Conservation (phyloP, 192 early-diverging fungal species). For the Neocallimastix lanati region DNA sequence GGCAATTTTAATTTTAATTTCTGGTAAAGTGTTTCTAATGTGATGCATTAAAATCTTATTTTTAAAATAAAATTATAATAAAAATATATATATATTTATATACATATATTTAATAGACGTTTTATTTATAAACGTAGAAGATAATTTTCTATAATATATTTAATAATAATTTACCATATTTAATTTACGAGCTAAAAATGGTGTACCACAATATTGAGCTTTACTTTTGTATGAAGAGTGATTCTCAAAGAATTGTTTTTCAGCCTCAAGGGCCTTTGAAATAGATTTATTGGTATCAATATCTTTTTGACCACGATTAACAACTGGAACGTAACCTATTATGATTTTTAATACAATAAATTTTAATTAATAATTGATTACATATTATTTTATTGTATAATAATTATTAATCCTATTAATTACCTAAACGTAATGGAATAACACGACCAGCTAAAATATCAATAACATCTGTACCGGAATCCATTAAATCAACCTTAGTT, state of each 20-base stretch:
- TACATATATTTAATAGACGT: too few species aligned
- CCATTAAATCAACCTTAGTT: conserved; percentile 99
- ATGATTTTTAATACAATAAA: too few species aligned
- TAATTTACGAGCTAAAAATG: conserved; percentile 89
- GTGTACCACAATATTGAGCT: conserved; percentile 97
- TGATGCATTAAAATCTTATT: conserved; percentile 99
- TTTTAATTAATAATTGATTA: too few species aligned
- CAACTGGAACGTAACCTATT: conserved; percentile 91
- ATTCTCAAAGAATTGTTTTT: conserved; percentile 84
- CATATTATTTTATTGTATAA: too few species aligned
- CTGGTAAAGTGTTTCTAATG: conserved; percentile 91
- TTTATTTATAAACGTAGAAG: too few species aligned
- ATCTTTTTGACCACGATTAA: conserved; percentile 96
- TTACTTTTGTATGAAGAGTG: conserved; percentile 88
- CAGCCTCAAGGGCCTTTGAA: conserved; percentile 64
- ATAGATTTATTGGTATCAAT: conserved; percentile 91
- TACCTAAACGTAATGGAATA: conserved; percentile 85
- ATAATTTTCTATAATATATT: too few species aligned
- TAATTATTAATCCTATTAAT: too few species aligned
- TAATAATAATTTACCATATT: conserved; percentile 65
- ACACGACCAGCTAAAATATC: conserved; percentile 94
- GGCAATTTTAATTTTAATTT: conserved; percentile 95
- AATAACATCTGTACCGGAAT: conserved; percentile 96
- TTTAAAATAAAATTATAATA: not conserved
- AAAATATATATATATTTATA: too few species aligned